These are phyloP conservation scores for Tetrastigma voinierianum DNA, from an alignment of 164 flowering plant species.

Conservation along the genomic window DNA sequence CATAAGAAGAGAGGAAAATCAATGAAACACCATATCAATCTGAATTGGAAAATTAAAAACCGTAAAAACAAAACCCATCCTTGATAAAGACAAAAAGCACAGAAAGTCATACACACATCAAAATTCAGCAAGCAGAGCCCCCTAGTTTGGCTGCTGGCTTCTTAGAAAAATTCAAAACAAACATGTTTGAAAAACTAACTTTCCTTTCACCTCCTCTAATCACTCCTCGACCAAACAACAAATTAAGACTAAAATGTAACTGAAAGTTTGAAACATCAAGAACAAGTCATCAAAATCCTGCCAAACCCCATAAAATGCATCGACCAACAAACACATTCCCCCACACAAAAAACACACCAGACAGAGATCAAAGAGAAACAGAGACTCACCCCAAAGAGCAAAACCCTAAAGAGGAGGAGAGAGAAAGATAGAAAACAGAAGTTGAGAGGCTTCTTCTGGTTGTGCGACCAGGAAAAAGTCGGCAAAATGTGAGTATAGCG, in stretches of 20 bases:
- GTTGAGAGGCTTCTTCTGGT: constrained; percentile 4
- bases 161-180: too few species aligned
- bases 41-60: background rate
- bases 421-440: constrained; percentile 5
- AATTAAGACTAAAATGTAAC: too few species aligned
- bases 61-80: background rate
- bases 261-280: too few species aligned
- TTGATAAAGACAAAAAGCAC: too few species aligned
- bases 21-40: background rate
- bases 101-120: too few species aligned
- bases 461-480: constrained; percentile 23
- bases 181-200: too few species aligned
- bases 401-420: constrained; percentile 14
- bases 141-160: too few species aligned
- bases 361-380: background rate
- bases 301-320: too few species aligned
- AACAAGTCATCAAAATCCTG: too few species aligned
- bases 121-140: too few species aligned
- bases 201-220: too few species aligned
- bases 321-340: background rate
- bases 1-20: background rate
- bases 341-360: background rate
- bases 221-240: too few species aligned
- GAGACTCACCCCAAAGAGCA: constrained; percentile 19
- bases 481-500: constrained; percentile 3